A percentile compares a stretch with the other conserved stretches of the same genome.
Evolutionary conservation across 2,329 filamentous ascomycete genomes (phyloP).

Genomic region (Drechslerella dactyloides): DNA sequence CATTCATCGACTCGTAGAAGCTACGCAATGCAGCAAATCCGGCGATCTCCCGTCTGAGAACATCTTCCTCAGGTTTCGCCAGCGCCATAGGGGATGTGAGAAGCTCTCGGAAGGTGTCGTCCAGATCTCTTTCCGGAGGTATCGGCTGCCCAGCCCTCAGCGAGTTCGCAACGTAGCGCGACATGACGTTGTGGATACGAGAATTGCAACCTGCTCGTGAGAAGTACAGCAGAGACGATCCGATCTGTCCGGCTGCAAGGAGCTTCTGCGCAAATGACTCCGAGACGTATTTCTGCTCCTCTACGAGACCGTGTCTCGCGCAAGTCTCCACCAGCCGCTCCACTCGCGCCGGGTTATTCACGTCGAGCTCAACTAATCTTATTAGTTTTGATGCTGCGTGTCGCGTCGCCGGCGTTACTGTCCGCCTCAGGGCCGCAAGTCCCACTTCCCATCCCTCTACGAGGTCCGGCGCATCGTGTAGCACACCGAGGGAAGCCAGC

Average conservation of each 20-base stretch:
- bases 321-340: conserved; percentile 36
- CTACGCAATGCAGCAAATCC: conserved; percentile 44
- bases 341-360: conserved; percentile 23
- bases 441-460: conserved; percentile 47
- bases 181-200: conserved; percentile 40
- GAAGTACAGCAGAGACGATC: conserved; percentile 40
- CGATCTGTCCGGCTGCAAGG: conserved; percentile 19
- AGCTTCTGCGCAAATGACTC: conserved; percentile 40
- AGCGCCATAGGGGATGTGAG: conserved; percentile 29
- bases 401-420: conserved; percentile 24
- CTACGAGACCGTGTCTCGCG: conserved; percentile 19
- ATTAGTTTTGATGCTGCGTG: conserved; percentile 39
- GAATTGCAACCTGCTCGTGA: conserved; percentile 34
- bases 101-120: conserved; percentile 25
- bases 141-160: conserved; percentile 21
- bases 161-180: conserved; percentile 28
- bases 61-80: conserved; percentile 29
- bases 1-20: conserved; percentile 33
- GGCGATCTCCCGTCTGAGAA: conserved; percentile 42
- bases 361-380: conserved; percentile 27
- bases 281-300: conserved; percentile 43
- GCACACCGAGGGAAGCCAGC: conserved; percentile 26
- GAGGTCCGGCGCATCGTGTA: conserved; percentile 16
- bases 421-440: conserved; percentile 34
- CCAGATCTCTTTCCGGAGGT: conserved; percentile 28